Conservation (phyloP, 1,139 yeast genomes). For the Wickerhamiella infanticola region DNA sequence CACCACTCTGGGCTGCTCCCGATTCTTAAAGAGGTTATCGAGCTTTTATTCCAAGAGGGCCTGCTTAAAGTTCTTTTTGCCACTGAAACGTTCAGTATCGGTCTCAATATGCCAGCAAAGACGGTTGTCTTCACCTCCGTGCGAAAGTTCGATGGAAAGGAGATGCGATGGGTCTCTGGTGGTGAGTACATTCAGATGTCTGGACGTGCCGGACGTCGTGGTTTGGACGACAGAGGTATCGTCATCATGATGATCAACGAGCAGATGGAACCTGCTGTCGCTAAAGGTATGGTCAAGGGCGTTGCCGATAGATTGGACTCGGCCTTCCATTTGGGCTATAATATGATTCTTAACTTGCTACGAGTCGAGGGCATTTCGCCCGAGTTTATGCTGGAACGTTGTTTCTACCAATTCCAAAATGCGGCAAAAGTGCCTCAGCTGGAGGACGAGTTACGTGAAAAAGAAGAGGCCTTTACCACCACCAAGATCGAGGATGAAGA, state of each 20-base stretch:
- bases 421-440: conserved; percentile 76
- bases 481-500: conserved; percentile 59
- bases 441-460: conserved; percentile 45
- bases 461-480: conserved; percentile 34
- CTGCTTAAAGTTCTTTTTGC: conserved; percentile 87
- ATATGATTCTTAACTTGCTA: conserved; percentile 89
- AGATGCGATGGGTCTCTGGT: conserved; percentile 96
- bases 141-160: conserved; percentile 95
- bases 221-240: conserved; percentile 96
- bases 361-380: conserved; percentile 98
- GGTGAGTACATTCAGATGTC: conserved; percentile 99
- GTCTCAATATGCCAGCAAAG: conserved; percentile 89
- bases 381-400: conserved; percentile 87
- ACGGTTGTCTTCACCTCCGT: conserved; percentile 96
- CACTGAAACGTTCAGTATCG: conserved; percentile 97
- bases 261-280: conserved; percentile 98
- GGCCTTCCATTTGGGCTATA: conserved; percentile 91
- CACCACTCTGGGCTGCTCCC: conserved; percentile 97
- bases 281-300: conserved; percentile 98
- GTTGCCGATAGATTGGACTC: conserved; percentile 93
- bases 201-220: conserved; percentile 99
- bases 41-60: conserved; percentile 93
- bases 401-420: conserved; percentile 91
- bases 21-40: conserved; percentile 89
- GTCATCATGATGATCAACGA: conserved; percentile 99